Percentiles rank a stretch among this genome's conserved stretches.
Evolutionary conservation across 2,329 filamentous ascomycete species (phyloP).

Genomic region (Cladosporium sp.): DNA sequence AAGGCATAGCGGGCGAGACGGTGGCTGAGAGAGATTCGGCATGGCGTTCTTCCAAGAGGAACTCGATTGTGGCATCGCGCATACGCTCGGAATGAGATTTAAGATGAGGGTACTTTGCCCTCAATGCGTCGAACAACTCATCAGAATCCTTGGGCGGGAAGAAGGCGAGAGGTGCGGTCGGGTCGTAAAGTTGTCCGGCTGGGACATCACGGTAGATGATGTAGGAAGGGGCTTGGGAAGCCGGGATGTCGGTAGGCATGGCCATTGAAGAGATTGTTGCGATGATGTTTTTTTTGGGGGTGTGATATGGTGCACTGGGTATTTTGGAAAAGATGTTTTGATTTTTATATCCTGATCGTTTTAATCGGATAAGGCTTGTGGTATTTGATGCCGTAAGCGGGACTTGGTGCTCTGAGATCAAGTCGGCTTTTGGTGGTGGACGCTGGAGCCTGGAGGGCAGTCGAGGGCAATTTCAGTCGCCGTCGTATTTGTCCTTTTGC

Average conservation of each 20-base stretch:
- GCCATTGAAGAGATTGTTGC: conserved; percentile 17
- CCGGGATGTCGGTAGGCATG: conserved; percentile 14
- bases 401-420: too few species aligned
- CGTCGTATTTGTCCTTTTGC: too few species aligned
- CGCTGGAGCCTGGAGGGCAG: too few species aligned
- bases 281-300: background rate
- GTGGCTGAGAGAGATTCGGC: conserved; percentile 21
- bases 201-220: conserved; percentile 32
- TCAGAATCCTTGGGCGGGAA: conserved; percentile 36
- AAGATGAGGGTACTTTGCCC: conserved; percentile 30
- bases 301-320: too few species aligned
- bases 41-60: conserved; percentile 32
- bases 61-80: conserved; percentile 36
- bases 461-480: too few species aligned
- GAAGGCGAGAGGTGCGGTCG: conserved; percentile 30
- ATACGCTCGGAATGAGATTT: conserved; percentile 36
- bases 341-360: too few species aligned
- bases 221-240: conserved; percentile 23
- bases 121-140: conserved; percentile 35
- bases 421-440: too few species aligned
- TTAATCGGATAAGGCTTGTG: too few species aligned
- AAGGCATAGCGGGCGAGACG: conserved; percentile 19
- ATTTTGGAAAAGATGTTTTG: too few species aligned
- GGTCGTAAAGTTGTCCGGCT: conserved; percentile 28
- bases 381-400: too few species aligned